Conservation (phyloP, 257 asterid genomes). For the Salvia hispanica region DNA sequence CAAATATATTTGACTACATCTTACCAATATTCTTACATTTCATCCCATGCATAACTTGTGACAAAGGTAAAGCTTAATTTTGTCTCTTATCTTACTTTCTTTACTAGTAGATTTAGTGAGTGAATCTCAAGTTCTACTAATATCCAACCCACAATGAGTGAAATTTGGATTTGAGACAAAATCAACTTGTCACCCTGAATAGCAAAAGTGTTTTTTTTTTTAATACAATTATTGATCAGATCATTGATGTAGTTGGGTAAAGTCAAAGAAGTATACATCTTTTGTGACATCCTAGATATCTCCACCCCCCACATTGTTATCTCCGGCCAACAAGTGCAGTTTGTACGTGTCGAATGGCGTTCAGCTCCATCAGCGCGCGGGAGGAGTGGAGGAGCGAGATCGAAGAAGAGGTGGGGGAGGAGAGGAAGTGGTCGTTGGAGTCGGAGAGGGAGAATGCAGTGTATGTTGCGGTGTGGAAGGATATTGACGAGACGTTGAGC, state of each 20-base stretch:
- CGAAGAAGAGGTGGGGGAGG: constrained; percentile 27
- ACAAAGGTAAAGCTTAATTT: not conserved
- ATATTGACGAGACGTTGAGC: constrained; percentile 40
- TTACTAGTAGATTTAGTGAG: too few species aligned
- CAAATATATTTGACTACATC: not conserved
- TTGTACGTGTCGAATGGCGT: too few species aligned
- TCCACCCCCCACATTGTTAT: not conserved
- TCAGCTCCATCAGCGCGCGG: too few species aligned
- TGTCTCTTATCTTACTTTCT: too few species aligned
- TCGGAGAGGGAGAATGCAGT: constrained; percentile 37
- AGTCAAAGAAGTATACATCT: constrained; percentile 26
- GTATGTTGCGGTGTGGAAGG: constrained; percentile 54
- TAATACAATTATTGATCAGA: not conserved
- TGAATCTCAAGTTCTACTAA: too few species aligned
- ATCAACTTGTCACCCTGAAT: not conserved
- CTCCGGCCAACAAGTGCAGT: too few species aligned
- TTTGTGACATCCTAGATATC: not conserved
- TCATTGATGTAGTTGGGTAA: not conserved
- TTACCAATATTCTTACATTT: not conserved
- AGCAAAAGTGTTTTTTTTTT: not conserved
- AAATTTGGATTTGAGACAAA: not conserved
- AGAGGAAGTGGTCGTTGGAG: not conserved
- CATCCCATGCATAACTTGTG: not conserved
- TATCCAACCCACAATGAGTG: too few species aligned
- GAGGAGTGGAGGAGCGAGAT: constrained; percentile 32